phyloP scores from a whole-genome alignment of 345 rosid genomes.

The Acer yangbiense region DNA sequence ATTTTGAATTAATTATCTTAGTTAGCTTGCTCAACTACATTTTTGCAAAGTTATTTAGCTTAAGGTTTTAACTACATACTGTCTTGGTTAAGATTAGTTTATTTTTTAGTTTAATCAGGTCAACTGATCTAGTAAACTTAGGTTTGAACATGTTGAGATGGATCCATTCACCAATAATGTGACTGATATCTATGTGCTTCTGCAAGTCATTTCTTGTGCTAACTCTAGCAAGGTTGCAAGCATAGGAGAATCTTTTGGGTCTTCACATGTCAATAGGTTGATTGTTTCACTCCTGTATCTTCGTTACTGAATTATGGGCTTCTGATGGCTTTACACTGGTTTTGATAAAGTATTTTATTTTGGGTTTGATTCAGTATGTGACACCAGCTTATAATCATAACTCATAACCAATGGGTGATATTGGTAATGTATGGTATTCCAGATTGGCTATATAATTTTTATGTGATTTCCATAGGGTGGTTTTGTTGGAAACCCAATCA shows the following conservation, averaged over 20 bases:
- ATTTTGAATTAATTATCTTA: background rate
- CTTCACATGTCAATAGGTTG: background rate
- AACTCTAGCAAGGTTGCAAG: background rate
- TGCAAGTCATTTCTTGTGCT: constrained; percentile 1
- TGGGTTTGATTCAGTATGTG: background rate
- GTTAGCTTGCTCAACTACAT: background rate
- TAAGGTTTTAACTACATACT: background rate
- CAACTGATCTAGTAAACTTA: background rate
- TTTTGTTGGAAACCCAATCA: background rate
- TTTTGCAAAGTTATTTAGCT: background rate
- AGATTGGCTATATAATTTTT: background rate
- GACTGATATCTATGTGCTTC: background rate
- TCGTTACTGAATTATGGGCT: background rate
- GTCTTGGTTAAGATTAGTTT: background rate
- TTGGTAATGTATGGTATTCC: background rate
- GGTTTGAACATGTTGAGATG: background rate
- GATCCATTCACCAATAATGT: background rate
- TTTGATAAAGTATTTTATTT: background rate
- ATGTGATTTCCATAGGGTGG: background rate
- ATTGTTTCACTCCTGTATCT: background rate
- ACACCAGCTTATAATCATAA: background rate
- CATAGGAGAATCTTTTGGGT: background rate
- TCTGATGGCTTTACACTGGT: background rate
- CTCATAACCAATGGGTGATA: background rate
- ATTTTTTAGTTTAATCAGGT: background rate